phyloP scores from a whole-genome alignment of 306 rosid species.

The Prosopis cineraria region DNA sequence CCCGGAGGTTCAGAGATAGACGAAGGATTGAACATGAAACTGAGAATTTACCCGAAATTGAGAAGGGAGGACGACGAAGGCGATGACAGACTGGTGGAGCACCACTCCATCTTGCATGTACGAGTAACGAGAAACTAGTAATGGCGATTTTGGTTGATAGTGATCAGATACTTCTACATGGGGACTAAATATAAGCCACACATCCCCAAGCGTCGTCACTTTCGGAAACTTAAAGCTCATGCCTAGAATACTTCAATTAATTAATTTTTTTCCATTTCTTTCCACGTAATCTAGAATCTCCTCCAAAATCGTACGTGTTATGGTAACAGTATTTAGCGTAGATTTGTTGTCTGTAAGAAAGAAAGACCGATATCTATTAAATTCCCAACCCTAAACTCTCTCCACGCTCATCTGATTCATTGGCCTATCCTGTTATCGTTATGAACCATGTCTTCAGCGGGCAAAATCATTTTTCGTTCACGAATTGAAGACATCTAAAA shows the following conservation, averaged over 20 bases:
- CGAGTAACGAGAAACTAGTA: not conserved
- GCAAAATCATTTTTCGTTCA: too few relatives aligned
- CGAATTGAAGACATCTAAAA: too few relatives aligned
- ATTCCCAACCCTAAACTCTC: not conserved
- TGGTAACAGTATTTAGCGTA: not conserved
- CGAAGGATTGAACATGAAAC: not conserved
- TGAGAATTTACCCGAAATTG: slow-evolving; percentile 47
- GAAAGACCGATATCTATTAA: not conserved
- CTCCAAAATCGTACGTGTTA: not conserved
- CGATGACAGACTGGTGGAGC: slow-evolving; percentile 39
- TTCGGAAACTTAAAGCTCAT: not conserved
- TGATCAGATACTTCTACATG: slow-evolving; percentile 36
- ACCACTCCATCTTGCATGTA: slow-evolving; percentile 49
- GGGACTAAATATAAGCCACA: slow-evolving; percentile 57
- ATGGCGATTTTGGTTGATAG: not conserved
- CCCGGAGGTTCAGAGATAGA: not conserved
- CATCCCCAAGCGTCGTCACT: not conserved
- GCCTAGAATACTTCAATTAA: not conserved
- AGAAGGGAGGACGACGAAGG: slow-evolving; percentile 46
- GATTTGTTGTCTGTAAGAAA: not conserved
- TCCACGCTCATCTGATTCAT: not conserved
- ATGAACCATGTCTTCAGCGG: too few relatives aligned
- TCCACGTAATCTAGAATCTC: not conserved
- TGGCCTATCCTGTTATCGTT: not conserved
- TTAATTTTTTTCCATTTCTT: not conserved